These are phyloP conservation scores for Suillus variegatus DNA, from an alignment of 768 basidiomycete species.

Conservation along the genomic window DNA sequence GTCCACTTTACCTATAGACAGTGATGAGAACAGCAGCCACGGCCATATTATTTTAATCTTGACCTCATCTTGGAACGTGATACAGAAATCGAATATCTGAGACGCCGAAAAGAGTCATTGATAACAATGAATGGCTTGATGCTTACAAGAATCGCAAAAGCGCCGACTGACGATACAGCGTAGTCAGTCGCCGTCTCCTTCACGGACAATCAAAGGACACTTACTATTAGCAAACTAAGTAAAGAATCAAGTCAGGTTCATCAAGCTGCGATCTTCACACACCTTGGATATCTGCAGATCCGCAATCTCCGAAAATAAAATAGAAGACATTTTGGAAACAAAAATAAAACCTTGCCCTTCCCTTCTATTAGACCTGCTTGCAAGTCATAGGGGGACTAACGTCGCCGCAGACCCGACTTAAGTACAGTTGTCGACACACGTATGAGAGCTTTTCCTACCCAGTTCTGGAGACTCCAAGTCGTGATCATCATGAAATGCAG, in stretches of 20 bases:
- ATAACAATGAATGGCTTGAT: background rate
- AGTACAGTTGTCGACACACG: background rate
- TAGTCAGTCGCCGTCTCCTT: background rate
- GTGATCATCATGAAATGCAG: background rate
- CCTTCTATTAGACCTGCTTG: background rate
- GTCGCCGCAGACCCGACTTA: background rate
- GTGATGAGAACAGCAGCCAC: background rate
- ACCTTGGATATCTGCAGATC: slow-evolving; percentile 20
- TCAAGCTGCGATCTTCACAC: background rate
- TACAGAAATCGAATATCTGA: slow-evolving; percentile 13
- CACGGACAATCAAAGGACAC: background rate
- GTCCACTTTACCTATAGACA: slow-evolving; percentile 18
- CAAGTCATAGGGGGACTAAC: background rate
- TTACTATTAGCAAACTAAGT: slow-evolving; percentile 18
- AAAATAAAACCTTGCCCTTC: background rate
- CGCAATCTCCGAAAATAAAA: slow-evolving; percentile 5
- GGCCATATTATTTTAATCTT: too few species aligned
- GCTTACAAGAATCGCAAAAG: slow-evolving; percentile 18
- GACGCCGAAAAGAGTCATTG: background rate
- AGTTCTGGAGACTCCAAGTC: background rate
- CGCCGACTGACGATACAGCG: slow-evolving; percentile 15
- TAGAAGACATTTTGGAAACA: background rate
- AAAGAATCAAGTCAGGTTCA: background rate
- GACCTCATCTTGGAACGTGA: slow-evolving; percentile 14
- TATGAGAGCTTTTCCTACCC: background rate